Conservation (phyloP, 2,329 filamentous ascomycete species). For the Leptodontidium sp. region DNA sequence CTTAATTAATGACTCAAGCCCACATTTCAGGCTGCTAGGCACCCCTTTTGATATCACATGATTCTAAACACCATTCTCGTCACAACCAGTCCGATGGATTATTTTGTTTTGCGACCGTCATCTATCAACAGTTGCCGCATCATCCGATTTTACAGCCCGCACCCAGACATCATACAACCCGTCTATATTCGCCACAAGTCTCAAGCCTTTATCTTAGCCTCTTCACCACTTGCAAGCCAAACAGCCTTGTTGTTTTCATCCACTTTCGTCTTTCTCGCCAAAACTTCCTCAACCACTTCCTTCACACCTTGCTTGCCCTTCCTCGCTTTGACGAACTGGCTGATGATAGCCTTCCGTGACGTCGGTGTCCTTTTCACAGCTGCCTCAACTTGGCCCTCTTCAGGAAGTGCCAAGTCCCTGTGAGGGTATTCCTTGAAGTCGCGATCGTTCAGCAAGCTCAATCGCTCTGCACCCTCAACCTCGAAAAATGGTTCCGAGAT, state of each 20-base stretch:
- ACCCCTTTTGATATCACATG: slow-evolving; percentile 39
- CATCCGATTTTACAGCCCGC: slow-evolving; percentile 27
- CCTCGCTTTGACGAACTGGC: slow-evolving; percentile 66
- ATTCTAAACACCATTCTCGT: slow-evolving; percentile 27
- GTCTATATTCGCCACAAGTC: slow-evolving; percentile 25
- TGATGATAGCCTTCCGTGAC: slow-evolving; percentile 65
- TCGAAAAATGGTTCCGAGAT: slow-evolving; percentile 75
- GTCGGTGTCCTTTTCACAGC: slow-evolving; percentile 52
- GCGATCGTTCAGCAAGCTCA: slow-evolving; percentile 68
- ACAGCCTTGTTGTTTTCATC: slow-evolving; percentile 50
- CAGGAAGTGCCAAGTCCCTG: slow-evolving; percentile 69
- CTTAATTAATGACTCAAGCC: slow-evolving; percentile 43
- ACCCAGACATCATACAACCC: slow-evolving; percentile 35
- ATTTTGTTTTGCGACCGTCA: slow-evolving; percentile 37
- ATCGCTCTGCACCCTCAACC: slow-evolving; percentile 52
- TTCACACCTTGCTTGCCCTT: slow-evolving; percentile 73
- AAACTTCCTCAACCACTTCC: slow-evolving; percentile 73
- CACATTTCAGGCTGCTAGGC: slow-evolving; percentile 25
- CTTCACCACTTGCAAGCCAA: slow-evolving; percentile 34
- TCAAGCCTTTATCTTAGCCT: not conserved
- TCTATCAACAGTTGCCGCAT: slow-evolving; percentile 25
- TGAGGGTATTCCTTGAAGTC: slow-evolving; percentile 81
- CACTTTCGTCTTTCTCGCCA: slow-evolving; percentile 66
- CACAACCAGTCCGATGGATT: slow-evolving; percentile 21
- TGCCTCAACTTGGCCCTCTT: slow-evolving; percentile 66